A percentile compares a stretch with the other conserved stretches of the same genome.
Evolutionary conservation across 192 early-diverging fungal species (phyloP).

Genomic region (Mortierella claussenii): DNA sequence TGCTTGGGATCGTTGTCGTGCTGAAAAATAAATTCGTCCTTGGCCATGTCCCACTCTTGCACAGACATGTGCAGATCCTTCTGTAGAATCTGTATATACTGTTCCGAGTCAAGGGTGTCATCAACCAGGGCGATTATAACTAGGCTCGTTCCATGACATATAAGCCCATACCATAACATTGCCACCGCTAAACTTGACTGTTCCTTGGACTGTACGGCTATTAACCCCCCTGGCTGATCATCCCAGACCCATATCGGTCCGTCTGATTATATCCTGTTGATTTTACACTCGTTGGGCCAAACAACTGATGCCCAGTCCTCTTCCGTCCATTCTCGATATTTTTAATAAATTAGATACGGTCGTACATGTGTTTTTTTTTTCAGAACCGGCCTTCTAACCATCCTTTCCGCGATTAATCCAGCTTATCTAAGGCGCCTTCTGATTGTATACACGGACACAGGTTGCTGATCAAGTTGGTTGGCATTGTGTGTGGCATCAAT

Average conservation of each 20-base stretch:
- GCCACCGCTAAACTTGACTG: too few relatives aligned
- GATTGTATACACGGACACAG: conserved; percentile 1
- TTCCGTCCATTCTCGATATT: conserved; percentile 31
- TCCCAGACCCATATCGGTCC: too few relatives aligned
- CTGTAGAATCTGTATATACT: conserved; percentile 19
- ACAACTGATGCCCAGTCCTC: conserved; percentile 17
- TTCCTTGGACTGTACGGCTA: too few relatives aligned
- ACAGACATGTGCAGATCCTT: conserved; percentile 20
- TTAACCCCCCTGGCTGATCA: too few relatives aligned
- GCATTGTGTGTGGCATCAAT: background rate
- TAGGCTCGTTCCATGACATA: too few relatives aligned
- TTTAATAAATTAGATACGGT: conserved; percentile 9
- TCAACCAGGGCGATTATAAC: too few relatives aligned
- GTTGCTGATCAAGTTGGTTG: background rate
- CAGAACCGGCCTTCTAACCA: conserved; percentile 7
- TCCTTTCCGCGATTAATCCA: conserved; percentile 19
- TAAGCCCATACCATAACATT: too few relatives aligned
- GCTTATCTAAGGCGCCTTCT: conserved; percentile 6
- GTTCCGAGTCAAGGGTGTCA: conserved; percentile 21
- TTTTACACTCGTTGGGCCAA: conserved; percentile 17
- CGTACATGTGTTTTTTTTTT: background rate
- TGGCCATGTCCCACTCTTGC: conserved; percentile 14
- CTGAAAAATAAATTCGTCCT: conserved; percentile 30
- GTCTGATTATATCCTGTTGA: too few relatives aligned
- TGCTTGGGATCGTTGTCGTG: conserved; percentile 54